Percentiles rank a stretch among this genome's conserved stretches.
Conservation (phyloP, 2,329 filamentous ascomycete species). For the Ophiocordyceps robertsii region DNA sequence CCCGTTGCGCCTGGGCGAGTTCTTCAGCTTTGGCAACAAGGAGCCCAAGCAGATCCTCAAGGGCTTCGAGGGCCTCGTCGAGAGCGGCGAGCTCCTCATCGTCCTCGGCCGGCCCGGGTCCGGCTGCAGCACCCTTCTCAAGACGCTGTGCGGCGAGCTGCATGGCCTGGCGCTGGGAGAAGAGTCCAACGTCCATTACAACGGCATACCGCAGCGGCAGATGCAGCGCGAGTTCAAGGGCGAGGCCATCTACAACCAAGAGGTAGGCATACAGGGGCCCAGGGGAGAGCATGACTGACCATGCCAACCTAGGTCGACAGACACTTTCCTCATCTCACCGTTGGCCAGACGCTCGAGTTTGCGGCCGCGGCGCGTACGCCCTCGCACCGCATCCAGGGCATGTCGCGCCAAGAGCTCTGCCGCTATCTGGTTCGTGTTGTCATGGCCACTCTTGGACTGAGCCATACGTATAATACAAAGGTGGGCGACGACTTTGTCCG, state of each 20-base stretch:
- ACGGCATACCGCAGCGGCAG: conserved; percentile 38
- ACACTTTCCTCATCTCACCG: conserved; percentile 66
- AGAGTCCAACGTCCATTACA: conserved; percentile 43
- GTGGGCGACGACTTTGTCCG: conserved; percentile 64
- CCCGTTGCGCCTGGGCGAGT: conserved; percentile 43
- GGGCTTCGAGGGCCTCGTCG: conserved; percentile 50
- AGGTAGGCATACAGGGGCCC: too few relatives aligned
- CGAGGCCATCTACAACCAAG: conserved; percentile 62
- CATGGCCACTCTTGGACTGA: conserved; percentile 59
- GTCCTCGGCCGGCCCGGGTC: conserved; percentile 54
- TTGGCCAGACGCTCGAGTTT: conserved; percentile 61
- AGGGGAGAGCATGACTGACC: too few relatives aligned
- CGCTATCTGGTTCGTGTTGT: conserved; percentile 52
- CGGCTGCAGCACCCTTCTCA: conserved; percentile 51
- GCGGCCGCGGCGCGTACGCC: conserved; percentile 58
- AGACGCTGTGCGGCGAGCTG: conserved; percentile 46
- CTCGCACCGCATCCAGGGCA: conserved; percentile 47
- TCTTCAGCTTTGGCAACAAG: conserved; percentile 32
- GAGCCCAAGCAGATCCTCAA: conserved; percentile 46
- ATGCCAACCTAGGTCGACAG: conserved; percentile 38
- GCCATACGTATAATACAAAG: conserved; percentile 58
- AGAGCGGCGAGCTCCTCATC: conserved; percentile 52
- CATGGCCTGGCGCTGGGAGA: conserved; percentile 41
- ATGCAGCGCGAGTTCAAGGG: conserved; percentile 50
- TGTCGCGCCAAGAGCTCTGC: conserved; percentile 45